Percentiles rank a stretch among this genome's conserved stretches.
These are phyloP conservation scores for Leishmania tarentolae DNA, from an alignment of 208 protist species.

Conservation along the genomic window DNA sequence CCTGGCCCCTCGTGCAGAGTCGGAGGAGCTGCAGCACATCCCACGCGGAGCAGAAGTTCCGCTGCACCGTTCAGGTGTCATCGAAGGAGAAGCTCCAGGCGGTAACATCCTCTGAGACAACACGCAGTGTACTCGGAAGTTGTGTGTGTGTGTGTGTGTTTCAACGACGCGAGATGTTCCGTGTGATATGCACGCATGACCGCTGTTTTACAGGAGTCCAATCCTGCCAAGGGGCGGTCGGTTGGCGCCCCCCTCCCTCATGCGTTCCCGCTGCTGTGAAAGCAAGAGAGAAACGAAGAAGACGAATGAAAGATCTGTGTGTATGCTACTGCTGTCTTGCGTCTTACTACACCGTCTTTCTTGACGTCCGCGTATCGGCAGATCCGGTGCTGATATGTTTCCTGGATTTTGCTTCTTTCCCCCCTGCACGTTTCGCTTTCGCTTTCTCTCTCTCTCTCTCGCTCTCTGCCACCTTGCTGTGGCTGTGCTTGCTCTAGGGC, in stretches of 20 bases:
- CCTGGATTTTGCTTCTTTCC: neutral
- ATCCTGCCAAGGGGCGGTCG: neutral
- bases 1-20: conserved; percentile 53
- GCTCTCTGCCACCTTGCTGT: neutral
- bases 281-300: neutral
- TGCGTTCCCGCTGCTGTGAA: neutral
- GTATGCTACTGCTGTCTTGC: neutral
- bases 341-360: neutral
- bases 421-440: neutral
- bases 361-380: neutral
- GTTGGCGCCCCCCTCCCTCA: neutral
- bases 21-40: conserved; percentile 53
- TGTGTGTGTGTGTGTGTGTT: conserved; percentile 11
- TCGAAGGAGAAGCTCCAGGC: conserved; percentile 69
- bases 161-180: neutral
- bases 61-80: conserved; percentile 46
- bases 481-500: too few species aligned
- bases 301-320: neutral
- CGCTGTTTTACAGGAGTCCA: neutral
- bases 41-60: conserved; percentile 39
- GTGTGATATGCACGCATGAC: neutral
- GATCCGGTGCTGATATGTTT: neutral
- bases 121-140: neutral
- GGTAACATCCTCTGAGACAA: conserved; percentile 33
- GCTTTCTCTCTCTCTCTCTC: neutral